Percentiles rank a stretch among this genome's conserved stretches.
Conservation (phyloP, 1,139 yeast genomes). For the Saccharomyces hybrid region DNA sequence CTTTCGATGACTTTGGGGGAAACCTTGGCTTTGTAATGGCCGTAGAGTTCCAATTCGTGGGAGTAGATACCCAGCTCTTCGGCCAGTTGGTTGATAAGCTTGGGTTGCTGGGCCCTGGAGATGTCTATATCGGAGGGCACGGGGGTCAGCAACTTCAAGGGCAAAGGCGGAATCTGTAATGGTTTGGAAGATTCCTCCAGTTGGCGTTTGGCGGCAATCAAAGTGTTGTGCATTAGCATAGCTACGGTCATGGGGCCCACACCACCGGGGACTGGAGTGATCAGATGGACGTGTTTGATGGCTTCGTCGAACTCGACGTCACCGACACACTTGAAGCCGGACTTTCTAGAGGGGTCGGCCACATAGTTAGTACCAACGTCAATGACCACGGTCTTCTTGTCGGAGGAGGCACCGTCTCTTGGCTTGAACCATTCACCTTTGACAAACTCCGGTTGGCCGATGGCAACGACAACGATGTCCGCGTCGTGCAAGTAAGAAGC, state of each 20-base stretch:
- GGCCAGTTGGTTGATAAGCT: conserved; percentile 75
- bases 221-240: conserved; percentile 82
- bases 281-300: conserved; percentile 54
- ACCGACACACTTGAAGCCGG: conserved; percentile 85
- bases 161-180: conserved; percentile 42
- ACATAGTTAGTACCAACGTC: conserved; percentile 96
- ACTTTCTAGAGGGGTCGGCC: conserved; percentile 65
- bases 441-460: conserved; percentile 77
- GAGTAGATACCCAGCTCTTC: conserved; percentile 76
- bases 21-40: conserved; percentile 88
- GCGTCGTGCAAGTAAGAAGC: conserved; percentile 59
- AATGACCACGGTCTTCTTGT: conserved; percentile 74
- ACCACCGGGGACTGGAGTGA: conserved; percentile 99
- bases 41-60: conserved; percentile 83
- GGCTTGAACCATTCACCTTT: conserved; percentile 71
- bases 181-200: conserved; percentile 18
- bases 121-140: conserved; percentile 94
- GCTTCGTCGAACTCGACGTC: conserved; percentile 81
- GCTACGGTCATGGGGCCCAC: conserved; percentile 99
- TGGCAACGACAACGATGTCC: conserved; percentile 87
- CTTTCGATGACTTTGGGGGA: conserved; percentile 63
- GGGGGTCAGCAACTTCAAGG: conserved; percentile 59
- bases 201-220: conserved; percentile 61
- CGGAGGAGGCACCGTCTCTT: conserved; percentile 27
- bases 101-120: conserved; percentile 84